Base-by-base conservation (phyloP, 1,284 basidiomycete species). In the Leccinum angustisporum region DNA sequence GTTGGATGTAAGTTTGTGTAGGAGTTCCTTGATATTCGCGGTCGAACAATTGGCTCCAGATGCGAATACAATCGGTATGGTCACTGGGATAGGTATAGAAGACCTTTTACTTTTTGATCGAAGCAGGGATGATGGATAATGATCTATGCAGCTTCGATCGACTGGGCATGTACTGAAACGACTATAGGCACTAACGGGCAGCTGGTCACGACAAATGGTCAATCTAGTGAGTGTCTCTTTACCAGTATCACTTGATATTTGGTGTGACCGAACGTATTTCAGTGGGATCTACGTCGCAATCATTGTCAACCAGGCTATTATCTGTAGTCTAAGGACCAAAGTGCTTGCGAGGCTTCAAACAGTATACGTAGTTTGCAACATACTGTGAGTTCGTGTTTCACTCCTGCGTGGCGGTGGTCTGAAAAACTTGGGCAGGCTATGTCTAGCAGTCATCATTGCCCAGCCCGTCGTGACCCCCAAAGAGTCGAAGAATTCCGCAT, bases 381-480 rank as follows among this genome's bases (percentile, higher is more conserved):
- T 78, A 4, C 38, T 70, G 79, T 78, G 57, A 57, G 77, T 64
- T 9, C 13, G n/a, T 6, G 33, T 43, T 21, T 30, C 27, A 4
- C 7, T 31, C 13, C 7, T 56, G 13, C n/a, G 33, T n/a, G 13
- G 38, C 30, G 7, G 33, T 43, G 14, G 40, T 38, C 52, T 64
- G 40, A 46, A 60, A 40, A 13, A 8, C 16, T 52, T 16, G 33
- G 36, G 18, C 38, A 79, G 78, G 9, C 67, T 82, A 11, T 77
- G 76, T 53, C 63, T 81, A 3, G 76, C 76, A 0, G 76, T 83
- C 34, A 78, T 83, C 58, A 76, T 84, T 58, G 80, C 76, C 2
- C 70, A 84, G 1, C 82, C 82, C 13, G 77, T 78, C n/a, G 76
- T 78, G 3, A 79, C 81, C 1, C 78, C 80, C 1, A 65, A 67